Evolutionary conservation across 805 yeast species (phyloP).

Genomic region (Groenewaldozyma tartarivorans): DNA sequence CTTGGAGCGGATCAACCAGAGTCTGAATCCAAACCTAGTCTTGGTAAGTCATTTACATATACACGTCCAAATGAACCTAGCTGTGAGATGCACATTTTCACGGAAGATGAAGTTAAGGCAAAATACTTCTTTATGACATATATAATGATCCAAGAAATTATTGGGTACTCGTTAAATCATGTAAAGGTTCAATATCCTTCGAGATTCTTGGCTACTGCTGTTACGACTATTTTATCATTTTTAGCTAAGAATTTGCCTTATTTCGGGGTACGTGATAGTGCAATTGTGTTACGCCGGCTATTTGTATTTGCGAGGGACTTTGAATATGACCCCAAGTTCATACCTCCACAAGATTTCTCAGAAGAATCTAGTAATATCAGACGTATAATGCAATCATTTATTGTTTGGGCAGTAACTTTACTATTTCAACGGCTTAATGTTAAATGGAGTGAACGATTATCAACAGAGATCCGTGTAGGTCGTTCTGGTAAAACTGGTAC

Average conservation of each 20-base stretch:
- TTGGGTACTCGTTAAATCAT: slow-evolving; percentile 46
- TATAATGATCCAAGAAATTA: slow-evolving; percentile 58
- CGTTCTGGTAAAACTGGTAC: slow-evolving; percentile 12
- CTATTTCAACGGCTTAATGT: slow-evolving; percentile 25
- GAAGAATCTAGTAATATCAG: slow-evolving; percentile 44
- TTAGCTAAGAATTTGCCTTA: slow-evolving; percentile 33
- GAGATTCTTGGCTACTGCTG: slow-evolving; percentile 61
- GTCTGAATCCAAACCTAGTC: slow-evolving; percentile 12
- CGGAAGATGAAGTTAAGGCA: slow-evolving; percentile 11
- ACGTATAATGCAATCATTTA: slow-evolving; percentile 50
- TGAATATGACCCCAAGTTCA: slow-evolving; percentile 32
- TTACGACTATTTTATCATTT: slow-evolving; percentile 47
- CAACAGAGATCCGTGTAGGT: slow-evolving; percentile 25
- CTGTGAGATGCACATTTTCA: background rate
- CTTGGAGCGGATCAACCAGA: slow-evolving; percentile 3
- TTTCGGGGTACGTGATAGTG: slow-evolving; percentile 25
- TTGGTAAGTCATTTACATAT: no score
- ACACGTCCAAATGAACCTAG: background rate
- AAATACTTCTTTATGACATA: slow-evolving; percentile 43
- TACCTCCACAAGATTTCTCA: no score
- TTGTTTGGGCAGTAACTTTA: slow-evolving; percentile 43
- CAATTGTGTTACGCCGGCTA: slow-evolving; percentile 49
- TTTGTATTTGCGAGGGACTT: slow-evolving; percentile 49
- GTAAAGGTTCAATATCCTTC: slow-evolving; percentile 71
- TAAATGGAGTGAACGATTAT: slow-evolving; percentile 25